Percentiles rank a stretch among this genome's conserved stretches.
Evolutionary conservation across 208 protist genomes (phyloP).

Genomic region (Acanthamoeba sp.): DNA sequence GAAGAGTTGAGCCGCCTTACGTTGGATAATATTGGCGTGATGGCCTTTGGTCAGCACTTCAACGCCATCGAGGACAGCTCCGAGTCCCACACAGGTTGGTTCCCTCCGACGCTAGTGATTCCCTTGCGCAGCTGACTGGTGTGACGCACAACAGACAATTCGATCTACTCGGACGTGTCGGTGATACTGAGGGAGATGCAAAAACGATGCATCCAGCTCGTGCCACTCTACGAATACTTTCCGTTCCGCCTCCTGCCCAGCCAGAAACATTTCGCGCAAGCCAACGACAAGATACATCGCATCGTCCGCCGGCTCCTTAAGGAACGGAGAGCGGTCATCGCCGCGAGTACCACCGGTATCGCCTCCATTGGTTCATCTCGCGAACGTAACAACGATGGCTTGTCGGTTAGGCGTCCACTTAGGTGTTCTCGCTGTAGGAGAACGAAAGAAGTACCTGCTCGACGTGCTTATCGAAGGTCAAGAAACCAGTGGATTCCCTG

Average conservation of each 20-base stretch:
- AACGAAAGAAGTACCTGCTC: constrained; percentile 20
- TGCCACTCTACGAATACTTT: constrained; percentile 60
- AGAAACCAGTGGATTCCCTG: constrained; percentile 50
- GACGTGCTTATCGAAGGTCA: constrained; percentile 30
- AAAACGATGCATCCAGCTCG: constrained; percentile 28
- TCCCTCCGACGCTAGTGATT: too few relatives aligned
- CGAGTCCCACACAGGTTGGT: neutral
- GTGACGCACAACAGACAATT: constrained; percentile 10
- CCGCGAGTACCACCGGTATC: neutral
- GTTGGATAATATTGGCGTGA: constrained; percentile 61
- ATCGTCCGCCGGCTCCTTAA: constrained; percentile 52
- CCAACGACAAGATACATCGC: constrained; percentile 65
- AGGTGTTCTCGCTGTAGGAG: neutral
- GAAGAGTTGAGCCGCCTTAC: constrained; percentile 30
- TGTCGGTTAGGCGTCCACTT: too few relatives aligned
- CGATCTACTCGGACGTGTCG: constrained; percentile 40
- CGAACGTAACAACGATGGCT: too few relatives aligned
- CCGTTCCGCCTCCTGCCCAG: constrained; percentile 41
- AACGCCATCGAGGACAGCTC: constrained; percentile 31
- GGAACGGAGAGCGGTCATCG: neutral
- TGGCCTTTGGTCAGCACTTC: constrained; percentile 64
- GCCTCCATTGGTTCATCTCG: too few relatives aligned
- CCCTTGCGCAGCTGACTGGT: too few relatives aligned
- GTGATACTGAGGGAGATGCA: constrained; percentile 56
- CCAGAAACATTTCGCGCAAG: neutral